These are phyloP conservation scores for Rhazya stricta DNA, from an alignment of 257 asterid genomes.

Conservation along the genomic window DNA sequence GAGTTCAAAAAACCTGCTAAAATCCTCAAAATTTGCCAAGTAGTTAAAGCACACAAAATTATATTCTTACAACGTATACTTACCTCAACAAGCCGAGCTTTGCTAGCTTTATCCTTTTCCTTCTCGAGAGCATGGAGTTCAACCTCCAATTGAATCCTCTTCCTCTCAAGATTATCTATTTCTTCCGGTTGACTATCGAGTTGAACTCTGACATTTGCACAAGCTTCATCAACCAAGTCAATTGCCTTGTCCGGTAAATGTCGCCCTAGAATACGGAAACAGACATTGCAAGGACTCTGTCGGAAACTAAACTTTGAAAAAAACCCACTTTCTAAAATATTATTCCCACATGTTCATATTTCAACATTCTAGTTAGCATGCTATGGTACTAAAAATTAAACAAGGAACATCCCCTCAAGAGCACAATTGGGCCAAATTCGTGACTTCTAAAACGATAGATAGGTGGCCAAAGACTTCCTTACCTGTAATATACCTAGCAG, in stretches of 20 bases:
- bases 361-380: no score
- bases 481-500: conserved; percentile 33
- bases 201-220: conserved; percentile 37
- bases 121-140: conserved; percentile 36
- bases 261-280: conserved; percentile 16
- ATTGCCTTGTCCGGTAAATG: conserved; percentile 37
- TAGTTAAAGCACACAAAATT: no score
- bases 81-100: conserved; percentile 35
- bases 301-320: no score
- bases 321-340: no score
- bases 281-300: neutral
- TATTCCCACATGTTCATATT: no score
- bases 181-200: conserved; percentile 38
- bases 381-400: no score
- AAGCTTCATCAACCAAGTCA: conserved; percentile 38
- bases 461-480: neutral
- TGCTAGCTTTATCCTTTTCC: conserved; percentile 40
- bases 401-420: neutral
- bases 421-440: neutral
- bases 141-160: conserved; percentile 29
- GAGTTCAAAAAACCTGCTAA: neutral
- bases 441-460: neutral
- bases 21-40: neutral
- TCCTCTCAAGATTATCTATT: conserved; percentile 34
- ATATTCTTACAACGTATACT: neutral